Percentiles rank a stretch among this genome's conserved stretches.
Evolutionary conservation across 176 grass and related monocot species (phyloP).

Genomic region (Hyparrhenia diplandra): DNA sequence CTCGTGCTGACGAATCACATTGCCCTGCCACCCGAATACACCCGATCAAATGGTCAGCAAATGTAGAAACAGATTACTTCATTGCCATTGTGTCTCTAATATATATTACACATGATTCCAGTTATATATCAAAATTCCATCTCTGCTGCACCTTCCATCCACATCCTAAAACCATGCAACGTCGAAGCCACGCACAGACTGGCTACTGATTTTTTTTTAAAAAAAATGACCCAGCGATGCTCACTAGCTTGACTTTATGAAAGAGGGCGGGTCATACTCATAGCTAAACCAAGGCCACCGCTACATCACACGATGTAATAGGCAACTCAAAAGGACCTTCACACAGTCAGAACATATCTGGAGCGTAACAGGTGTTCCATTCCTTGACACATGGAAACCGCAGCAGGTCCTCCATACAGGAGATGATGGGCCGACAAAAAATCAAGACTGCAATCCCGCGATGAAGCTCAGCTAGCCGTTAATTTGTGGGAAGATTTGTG

Average conservation of each 20-base stretch:
- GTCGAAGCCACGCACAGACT: background rate
- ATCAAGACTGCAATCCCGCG: slow-evolving; percentile 41
- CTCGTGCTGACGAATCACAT: too few species aligned
- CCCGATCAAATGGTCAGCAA: too few species aligned
- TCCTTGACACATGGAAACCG: slow-evolving; percentile 4
- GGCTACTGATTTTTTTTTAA: background rate
- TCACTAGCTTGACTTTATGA: slow-evolving; percentile 2
- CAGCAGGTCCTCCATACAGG: background rate
- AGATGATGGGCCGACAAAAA: slow-evolving; percentile 28
- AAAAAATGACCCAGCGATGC: background rate
- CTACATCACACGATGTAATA: slow-evolving; percentile 13
- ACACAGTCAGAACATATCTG: background rate
- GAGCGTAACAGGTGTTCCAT: background rate
- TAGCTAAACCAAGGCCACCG: slow-evolving; percentile 1
- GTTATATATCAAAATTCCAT: slow-evolving; percentile 40
- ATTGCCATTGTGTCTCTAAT: background rate
- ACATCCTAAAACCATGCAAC: too few species aligned
- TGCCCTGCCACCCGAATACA: too few species aligned
- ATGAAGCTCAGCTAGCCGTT: slow-evolving; percentile 51
- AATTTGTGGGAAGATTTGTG: slow-evolving; percentile 88
- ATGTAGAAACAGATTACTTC: background rate
- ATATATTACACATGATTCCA: slow-evolving; percentile 15
- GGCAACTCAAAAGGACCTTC: background rate
- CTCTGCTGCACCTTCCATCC: background rate
- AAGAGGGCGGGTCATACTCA: background rate